Percentiles rank a stretch among this genome's conserved stretches.
These are phyloP conservation scores for Magnusiomyces suaveolens DNA, from an alignment of 1,139 yeast species.

Conservation along the genomic window DNA sequence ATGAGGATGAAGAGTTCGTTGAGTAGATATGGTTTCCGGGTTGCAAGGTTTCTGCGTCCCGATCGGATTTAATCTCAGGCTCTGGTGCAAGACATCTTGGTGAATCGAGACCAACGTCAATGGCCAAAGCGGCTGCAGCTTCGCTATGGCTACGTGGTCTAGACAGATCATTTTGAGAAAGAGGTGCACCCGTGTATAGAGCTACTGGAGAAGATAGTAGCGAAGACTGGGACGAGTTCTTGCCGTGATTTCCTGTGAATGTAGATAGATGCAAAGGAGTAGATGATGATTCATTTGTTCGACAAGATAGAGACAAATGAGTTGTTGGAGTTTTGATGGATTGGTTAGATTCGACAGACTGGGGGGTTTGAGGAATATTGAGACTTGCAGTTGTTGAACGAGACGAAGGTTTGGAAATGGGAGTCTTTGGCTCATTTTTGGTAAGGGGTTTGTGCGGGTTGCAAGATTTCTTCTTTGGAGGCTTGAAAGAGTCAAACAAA, in stretches of 20 bases:
- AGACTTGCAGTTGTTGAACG: background rate
- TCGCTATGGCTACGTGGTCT: background rate
- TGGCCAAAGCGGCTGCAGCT: slow-evolving; percentile 15
- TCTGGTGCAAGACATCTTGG: background rate
- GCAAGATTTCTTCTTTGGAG: slow-evolving; percentile 35
- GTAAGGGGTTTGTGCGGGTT: background rate
- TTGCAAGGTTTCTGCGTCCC: background rate
- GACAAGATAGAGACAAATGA: background rate
- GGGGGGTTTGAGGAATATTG: background rate
- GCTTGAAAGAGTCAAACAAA: slow-evolving; percentile 41
- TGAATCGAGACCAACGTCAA: background rate
- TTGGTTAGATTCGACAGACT: background rate
- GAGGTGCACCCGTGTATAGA: background rate
- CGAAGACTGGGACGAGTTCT: background rate
- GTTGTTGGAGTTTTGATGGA: background rate
- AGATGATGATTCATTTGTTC: background rate
- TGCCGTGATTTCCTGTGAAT: background rate
- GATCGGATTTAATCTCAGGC: background rate
- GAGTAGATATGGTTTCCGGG: background rate
- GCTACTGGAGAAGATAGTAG: too few species aligned
- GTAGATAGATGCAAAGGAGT: background rate
- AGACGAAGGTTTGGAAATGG: background rate
- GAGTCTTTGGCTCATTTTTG: background rate
- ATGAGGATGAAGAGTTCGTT: background rate
- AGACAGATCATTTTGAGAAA: background rate